Evolutionary conservation across 2,329 filamentous ascomycete species (phyloP).

Genomic region (Stachybotrys elegans): DNA sequence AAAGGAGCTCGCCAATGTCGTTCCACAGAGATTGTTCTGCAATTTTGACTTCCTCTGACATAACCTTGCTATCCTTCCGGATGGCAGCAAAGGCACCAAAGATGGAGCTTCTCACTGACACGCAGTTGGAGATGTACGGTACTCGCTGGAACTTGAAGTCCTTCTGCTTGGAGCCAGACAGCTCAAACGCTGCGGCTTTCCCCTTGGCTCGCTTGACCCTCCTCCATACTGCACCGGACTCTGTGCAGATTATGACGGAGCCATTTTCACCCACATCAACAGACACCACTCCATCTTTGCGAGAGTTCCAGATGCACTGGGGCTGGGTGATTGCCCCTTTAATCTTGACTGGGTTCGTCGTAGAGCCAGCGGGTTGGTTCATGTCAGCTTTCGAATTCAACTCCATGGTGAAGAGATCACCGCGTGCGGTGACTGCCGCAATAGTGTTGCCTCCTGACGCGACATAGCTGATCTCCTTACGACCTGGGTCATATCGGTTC

Average conservation of each 20-base stretch:
- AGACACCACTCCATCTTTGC: slow-evolving; percentile 80
- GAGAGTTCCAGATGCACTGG: slow-evolving; percentile 81
- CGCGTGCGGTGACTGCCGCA: slow-evolving; percentile 75
- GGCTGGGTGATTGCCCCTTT: slow-evolving; percentile 74
- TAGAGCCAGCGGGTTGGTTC: slow-evolving; percentile 61
- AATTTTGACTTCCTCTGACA: slow-evolving; percentile 64
- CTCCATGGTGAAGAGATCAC: slow-evolving; percentile 82
- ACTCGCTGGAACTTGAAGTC: slow-evolving; percentile 96
- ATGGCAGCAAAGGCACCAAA: slow-evolving; percentile 89
- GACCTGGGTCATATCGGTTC: slow-evolving; percentile 53
- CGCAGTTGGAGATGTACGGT: slow-evolving; percentile 78
- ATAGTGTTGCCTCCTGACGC: slow-evolving; percentile 87
- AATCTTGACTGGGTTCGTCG: slow-evolving; percentile 89
- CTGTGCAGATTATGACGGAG: slow-evolving; percentile 88
- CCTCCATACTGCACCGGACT: slow-evolving; percentile 89
- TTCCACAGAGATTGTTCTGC: slow-evolving; percentile 66
- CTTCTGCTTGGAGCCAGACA: slow-evolving; percentile 60
- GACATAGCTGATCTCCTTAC: slow-evolving; percentile 68
- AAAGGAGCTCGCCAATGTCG: slow-evolving; percentile 65
- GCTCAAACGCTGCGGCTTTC: slow-evolving; percentile 56
- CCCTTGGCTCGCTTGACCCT: slow-evolving; percentile 77
- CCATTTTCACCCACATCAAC: slow-evolving; percentile 88
- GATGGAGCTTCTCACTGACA: slow-evolving; percentile 78
- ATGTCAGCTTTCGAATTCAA: slow-evolving; percentile 65
- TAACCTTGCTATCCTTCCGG: slow-evolving; percentile 77